A percentile compares a stretch with the other conserved stretches of the same genome.
Conservation (phyloP, 2,329 filamentous ascomycete genomes). For the Cladosporium halotolerans region DNA sequence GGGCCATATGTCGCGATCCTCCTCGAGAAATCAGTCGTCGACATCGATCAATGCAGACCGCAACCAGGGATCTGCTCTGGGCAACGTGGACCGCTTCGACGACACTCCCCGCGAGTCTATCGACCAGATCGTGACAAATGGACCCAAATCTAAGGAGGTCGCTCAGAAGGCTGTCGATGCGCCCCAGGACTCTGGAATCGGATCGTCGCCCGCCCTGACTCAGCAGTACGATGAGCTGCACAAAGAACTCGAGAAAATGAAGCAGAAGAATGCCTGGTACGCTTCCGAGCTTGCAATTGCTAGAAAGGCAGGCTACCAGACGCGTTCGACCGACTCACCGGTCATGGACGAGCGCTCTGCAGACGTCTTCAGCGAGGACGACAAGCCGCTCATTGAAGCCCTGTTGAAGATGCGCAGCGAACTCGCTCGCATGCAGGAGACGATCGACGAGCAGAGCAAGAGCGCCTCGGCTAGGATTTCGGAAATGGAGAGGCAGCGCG, state of each 20-base stretch:
- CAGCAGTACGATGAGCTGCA: constrained; percentile 66
- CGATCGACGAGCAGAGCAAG: constrained; percentile 81
- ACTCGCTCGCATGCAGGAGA: constrained; percentile 78
- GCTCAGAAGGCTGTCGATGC: constrained; percentile 35
- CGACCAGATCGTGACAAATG: constrained; percentile 18
- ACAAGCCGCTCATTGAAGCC: constrained; percentile 85
- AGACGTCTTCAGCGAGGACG: constrained; percentile 83
- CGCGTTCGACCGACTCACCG: constrained; percentile 59
- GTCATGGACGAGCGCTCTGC: constrained; percentile 68
- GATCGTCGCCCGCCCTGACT: constrained; percentile 55
- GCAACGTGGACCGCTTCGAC: constrained; percentile 9
- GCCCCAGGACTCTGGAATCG: constrained; percentile 56
- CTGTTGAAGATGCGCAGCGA: constrained; percentile 87
- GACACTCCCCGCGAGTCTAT: constrained; percentile 20
- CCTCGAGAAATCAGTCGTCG: constrained; percentile 15
- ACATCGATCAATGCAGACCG: constrained; percentile 1
- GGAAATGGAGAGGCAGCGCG: constrained; percentile 88
- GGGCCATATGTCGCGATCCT: constrained; percentile 11
- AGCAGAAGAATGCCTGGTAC: constrained; percentile 92
- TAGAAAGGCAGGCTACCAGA: constrained; percentile 78
- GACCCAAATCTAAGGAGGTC: constrained; percentile 23
- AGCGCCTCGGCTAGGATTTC: constrained; percentile 83
- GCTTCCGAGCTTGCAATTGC: constrained; percentile 90
- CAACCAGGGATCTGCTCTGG: constrained; percentile 4
- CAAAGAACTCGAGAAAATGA: constrained; percentile 78